Evolutionary conservation across 371 early-diverging fungal species (phyloP).

Genomic region (Apophysomyces ossiformis): DNA sequence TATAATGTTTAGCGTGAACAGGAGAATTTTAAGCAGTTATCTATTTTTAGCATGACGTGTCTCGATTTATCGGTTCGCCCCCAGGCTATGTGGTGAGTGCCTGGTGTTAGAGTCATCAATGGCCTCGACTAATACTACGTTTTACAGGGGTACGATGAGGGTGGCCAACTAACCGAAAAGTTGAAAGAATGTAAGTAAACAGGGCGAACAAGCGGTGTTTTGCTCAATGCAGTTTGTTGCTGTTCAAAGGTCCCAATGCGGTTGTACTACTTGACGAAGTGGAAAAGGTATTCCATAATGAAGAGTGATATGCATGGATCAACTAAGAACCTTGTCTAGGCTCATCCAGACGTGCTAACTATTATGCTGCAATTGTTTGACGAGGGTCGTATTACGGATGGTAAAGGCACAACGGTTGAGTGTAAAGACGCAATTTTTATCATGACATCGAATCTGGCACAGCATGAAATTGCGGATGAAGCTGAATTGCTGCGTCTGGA

Average conservation of each 20-base stretch:
- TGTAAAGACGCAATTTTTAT: conserved; percentile 73
- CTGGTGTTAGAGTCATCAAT: not conserved
- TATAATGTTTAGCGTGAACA: not conserved
- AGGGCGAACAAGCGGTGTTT: not conserved
- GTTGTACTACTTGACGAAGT: conserved; percentile 64
- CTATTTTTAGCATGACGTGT: conserved; percentile 59
- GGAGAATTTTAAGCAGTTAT: not conserved
- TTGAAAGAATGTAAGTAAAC: conserved; percentile 56
- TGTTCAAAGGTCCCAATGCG: conserved; percentile 57
- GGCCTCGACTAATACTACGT: not conserved
- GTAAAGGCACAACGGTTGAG: conserved; percentile 65
- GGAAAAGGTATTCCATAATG: conserved; percentile 47
- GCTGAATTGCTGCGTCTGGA: conserved; percentile 58
- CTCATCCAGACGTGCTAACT: conserved; percentile 70
- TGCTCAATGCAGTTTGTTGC: not conserved
- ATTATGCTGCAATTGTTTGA: conserved; percentile 74
- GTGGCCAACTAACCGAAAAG: conserved; percentile 73
- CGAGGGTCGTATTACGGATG: conserved; percentile 76
- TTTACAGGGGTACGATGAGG: conserved; percentile 66
- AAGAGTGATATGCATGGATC: not conserved
- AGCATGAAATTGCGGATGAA: conserved; percentile 67
- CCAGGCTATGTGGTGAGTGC: conserved; percentile 70
- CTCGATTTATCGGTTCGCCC: conserved; percentile 71
- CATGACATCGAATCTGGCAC: conserved; percentile 77
- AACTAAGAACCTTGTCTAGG: conserved; percentile 27